Evolutionary conservation across 2,329 filamentous ascomycete species (phyloP).

Genomic region (Amauroascus niger): DNA sequence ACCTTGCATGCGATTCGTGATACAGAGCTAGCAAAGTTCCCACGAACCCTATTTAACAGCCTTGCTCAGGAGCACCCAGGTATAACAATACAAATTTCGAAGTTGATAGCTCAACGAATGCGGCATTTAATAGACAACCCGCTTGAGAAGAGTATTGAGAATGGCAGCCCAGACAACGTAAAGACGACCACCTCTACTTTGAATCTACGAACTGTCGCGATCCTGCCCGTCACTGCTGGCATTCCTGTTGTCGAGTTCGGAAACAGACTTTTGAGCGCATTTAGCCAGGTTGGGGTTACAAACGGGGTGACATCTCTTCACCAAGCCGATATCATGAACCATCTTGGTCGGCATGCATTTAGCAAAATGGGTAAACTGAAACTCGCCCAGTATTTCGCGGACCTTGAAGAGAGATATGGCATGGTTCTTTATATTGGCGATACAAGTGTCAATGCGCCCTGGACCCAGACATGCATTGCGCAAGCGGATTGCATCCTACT

Average conservation of each 20-base stretch:
- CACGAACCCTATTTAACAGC: conserved; percentile 92
- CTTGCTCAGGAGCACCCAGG: conserved; percentile 92
- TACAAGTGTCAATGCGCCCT: conserved; percentile 91
- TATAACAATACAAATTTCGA: conserved; percentile 98
- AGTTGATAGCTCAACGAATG: conserved; percentile 96
- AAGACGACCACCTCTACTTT: conserved; percentile 64
- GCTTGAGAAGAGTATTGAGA: conserved; percentile 55
- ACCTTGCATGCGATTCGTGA: conserved; percentile 94
- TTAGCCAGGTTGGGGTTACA: conserved; percentile 77
- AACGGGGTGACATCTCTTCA: conserved; percentile 89
- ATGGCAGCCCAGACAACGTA: conserved; percentile 43
- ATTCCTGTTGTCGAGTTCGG: conserved; percentile 93
- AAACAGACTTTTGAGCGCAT: conserved; percentile 74
- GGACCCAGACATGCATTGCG: conserved; percentile 95
- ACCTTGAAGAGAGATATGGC: conserved; percentile 93
- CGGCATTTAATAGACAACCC: conserved; percentile 73
- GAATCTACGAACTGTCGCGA: conserved; percentile 84
- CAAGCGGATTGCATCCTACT: conserved; percentile 94
- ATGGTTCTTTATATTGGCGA: conserved; percentile 93
- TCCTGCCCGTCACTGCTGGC: conserved; percentile 80
- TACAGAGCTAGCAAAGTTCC: conserved; percentile 92
- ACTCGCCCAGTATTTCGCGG: conserved; percentile 87
- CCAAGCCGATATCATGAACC: conserved; percentile 86
- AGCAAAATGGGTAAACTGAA: conserved; percentile 96
- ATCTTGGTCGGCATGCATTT: conserved; percentile 91